Evolutionary conservation across 225 moss, liverwort and hornwort species (phyloP), one percentile per base, ranked within the genome.

Genomic region (Marchantia polymorpha): DNA sequence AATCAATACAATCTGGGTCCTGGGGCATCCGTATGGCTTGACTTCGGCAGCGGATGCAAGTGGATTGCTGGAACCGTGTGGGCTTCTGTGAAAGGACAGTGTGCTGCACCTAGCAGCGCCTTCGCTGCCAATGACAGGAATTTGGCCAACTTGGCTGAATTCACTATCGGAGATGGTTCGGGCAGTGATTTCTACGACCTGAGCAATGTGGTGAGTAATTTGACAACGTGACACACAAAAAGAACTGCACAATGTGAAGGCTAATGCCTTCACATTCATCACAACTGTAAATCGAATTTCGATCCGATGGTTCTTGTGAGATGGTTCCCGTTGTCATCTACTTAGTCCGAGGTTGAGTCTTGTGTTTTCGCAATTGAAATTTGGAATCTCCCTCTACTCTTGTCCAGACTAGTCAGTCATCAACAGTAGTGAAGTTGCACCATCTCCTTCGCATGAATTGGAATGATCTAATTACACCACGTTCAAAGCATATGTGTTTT

Each of bases 131-230:
- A 54, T 2, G 77, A 82, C 17, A 69, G 61, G 48, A 77, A 82
- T 30, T 52, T 82, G 54, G 77, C 77, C 48, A 64, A 82, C 82
- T 56, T 82, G 20, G 82, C 77, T 1, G 82, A 77, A 61, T 77
- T 82, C 48, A 82, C 69, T 7, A 82, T 82, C 50, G 82, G 82
- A 63, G 71, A 55, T 39, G 29, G 64, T 15, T 56, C 67, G 19
- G 50, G 61, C n/a, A 15, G 0, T 31, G 82, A 82, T 52, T 53
- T 31, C 60, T 82, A 72, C 48, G 82, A 82, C 61, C 13, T 82
- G 10, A 82, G 82, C 82, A 78, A 63, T 16, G 77, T 82, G 50
- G 68, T 78, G 50, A 67, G 77, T 67, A 65, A n/a, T n/a, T n/a
- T 14, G 10, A 55, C 10, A 8, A 55, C 55, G 8, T n/a, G n/a